phyloP scores from a whole-genome alignment of 2,329 filamentous ascomycete species.

The Scorias spongiosa region DNA sequence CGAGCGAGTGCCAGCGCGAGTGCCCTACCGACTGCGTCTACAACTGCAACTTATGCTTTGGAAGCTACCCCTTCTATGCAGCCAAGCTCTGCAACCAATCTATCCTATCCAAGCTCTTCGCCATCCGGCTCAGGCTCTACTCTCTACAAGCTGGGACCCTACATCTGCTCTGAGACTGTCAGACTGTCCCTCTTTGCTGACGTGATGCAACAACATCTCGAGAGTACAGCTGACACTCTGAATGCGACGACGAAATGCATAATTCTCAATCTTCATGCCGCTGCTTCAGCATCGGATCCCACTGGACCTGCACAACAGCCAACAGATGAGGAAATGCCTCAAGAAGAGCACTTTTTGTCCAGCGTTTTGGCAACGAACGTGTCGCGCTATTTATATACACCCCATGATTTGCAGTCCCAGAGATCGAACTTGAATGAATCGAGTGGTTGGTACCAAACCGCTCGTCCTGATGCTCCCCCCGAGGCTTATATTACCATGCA shows the following conservation, averaged over 20 bases:
- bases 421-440: slow-evolving; percentile 38
- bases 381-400: slow-evolving; percentile 39
- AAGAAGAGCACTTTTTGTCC: slow-evolving; percentile 29
- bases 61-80: neutral
- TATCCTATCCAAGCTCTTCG: slow-evolving; percentile 1
- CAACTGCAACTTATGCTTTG: neutral
- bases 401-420: slow-evolving; percentile 32
- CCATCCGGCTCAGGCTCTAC: slow-evolving; percentile 6
- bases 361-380: slow-evolving; percentile 33
- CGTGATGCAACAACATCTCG: slow-evolving; percentile 39
- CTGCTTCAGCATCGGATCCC: slow-evolving; percentile 29
- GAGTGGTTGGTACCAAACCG: slow-evolving; percentile 37
- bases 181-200: slow-evolving; percentile 35
- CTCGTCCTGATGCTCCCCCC: slow-evolving; percentile 28
- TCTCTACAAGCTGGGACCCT: slow-evolving; percentile 32
- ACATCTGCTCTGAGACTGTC: slow-evolving; percentile 37
- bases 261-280: slow-evolving; percentile 45
- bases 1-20: neutral
- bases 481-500: slow-evolving; percentile 36
- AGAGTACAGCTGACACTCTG: slow-evolving; percentile 37
- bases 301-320: slow-evolving; percentile 27
- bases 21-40: neutral
- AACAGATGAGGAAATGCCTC: slow-evolving; percentile 30
- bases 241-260: slow-evolving; percentile 39
- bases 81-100: neutral